These are phyloP conservation scores for Hippophae tibetana DNA, from an alignment of 306 rosid genomes.

Conservation along the genomic window DNA sequence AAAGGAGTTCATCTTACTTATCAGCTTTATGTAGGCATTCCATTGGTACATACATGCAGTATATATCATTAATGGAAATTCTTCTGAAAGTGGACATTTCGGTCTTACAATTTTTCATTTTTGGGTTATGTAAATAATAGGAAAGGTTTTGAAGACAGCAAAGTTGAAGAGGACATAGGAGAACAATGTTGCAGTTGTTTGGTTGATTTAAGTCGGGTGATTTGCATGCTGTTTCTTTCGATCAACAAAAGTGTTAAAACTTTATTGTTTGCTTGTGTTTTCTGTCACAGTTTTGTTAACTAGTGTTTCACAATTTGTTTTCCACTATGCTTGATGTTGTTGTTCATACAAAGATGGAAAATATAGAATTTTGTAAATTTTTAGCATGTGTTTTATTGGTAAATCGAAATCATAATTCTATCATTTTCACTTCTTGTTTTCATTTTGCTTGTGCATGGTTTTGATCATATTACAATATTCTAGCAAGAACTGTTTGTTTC, in stretches of 20 bases:
- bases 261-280: conserved; percentile 17
- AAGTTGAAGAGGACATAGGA: conserved; percentile 14
- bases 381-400: conserved; percentile 19
- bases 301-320: conserved; percentile 23
- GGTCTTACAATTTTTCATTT: conserved; percentile 2
- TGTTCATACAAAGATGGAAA: conserved; percentile 23
- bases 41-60: not conserved
- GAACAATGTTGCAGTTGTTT: conserved; percentile 14
- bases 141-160: conserved; percentile 20
- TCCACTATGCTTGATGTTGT: conserved; percentile 16
- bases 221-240: conserved; percentile 12
- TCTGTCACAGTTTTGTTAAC: conserved; percentile 43
- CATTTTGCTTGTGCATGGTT: no score
- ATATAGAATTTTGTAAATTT: conserved; percentile 20
- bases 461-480: no score
- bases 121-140: conserved; percentile 27
- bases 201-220: conserved; percentile 24
- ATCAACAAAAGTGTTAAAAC: conserved; percentile 10
- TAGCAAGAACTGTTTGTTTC: no score
- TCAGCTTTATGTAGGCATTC: not conserved
- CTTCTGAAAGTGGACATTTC: conserved; percentile 13
- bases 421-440: no score
- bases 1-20: not conserved
- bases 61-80: not conserved
- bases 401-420: not conserved